A percentile compares a stretch with the other conserved stretches of the same genome.
phyloP scores from a whole-genome alignment of 192 early-diverging fungal genomes.

The Helicostylum pulchrum region DNA sequence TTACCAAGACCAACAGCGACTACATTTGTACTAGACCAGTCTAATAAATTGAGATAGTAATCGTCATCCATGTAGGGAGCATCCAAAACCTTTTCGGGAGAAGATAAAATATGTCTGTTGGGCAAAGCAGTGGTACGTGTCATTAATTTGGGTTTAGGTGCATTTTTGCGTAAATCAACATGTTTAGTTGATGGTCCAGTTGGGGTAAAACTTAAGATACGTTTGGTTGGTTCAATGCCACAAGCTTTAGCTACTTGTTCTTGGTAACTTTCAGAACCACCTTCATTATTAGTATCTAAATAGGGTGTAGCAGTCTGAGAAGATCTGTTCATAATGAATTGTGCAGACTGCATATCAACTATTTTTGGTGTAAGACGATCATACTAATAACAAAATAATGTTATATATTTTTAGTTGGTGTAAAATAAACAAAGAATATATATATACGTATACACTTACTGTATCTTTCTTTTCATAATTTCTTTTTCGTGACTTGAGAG shows the following conservation, averaged over 20 bases:
- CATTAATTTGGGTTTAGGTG: slow-evolving; percentile 51
- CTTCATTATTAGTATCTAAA: not conserved
- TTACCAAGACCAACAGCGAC: slow-evolving; percentile 85
- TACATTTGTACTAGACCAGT: slow-evolving; percentile 82
- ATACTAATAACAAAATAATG: not conserved
- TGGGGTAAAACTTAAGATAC: not conserved
- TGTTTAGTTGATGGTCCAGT: not conserved
- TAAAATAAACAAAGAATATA: not conserved
- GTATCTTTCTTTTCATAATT: not conserved
- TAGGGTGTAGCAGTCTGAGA: no score
- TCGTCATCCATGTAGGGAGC: slow-evolving; percentile 88
- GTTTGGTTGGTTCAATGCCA: not conserved
- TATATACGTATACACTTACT: not conserved
- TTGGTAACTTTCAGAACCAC: not conserved
- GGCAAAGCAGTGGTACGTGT: slow-evolving; percentile 23
- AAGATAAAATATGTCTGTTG: slow-evolving; percentile 71
- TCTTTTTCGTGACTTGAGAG: not conserved
- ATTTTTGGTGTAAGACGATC: not conserved
- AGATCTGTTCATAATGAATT: not conserved
- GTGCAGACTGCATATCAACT: not conserved
- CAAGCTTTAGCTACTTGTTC: not conserved
- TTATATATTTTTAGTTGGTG: not conserved
- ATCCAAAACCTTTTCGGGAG: slow-evolving; percentile 84
- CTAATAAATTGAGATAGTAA: slow-evolving; percentile 93
- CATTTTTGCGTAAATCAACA: slow-evolving; percentile 40